Percentiles rank a stretch among this genome's conserved stretches.
phyloP scores from a whole-genome alignment of 148 eudicot genomes.

The Linanthus parryae region DNA sequence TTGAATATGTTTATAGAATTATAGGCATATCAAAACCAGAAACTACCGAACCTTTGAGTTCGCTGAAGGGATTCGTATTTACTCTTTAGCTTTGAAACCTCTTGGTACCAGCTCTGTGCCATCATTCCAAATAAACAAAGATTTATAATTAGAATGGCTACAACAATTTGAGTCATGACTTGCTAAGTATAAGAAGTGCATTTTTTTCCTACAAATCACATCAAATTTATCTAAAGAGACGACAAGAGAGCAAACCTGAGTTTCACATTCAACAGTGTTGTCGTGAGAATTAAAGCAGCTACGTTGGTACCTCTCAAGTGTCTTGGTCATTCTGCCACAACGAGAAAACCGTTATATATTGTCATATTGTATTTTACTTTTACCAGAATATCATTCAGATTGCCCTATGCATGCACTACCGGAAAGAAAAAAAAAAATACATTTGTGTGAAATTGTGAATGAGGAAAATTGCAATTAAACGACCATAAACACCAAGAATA shows the following conservation, averaged over 20 bases:
- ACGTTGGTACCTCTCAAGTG: slow-evolving; percentile 49
- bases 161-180: background rate
- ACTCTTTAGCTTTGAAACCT: slow-evolving; percentile 59
- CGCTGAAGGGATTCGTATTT: slow-evolving; percentile 70
- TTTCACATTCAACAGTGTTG: slow-evolving; percentile 30
- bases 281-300: slow-evolving; percentile 39
- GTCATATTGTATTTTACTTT: background rate
- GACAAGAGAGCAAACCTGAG: slow-evolving; percentile 29
- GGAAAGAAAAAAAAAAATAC: background rate
- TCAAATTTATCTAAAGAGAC: background rate
- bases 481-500: background rate
- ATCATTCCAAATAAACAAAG: background rate
- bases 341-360: background rate
- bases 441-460: background rate
- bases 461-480: background rate
- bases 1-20: background rate
- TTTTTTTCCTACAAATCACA: background rate
- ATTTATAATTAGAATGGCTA: background rate
- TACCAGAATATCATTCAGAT: background rate
- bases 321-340: slow-evolving; percentile 28
- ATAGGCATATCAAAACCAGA: background rate
- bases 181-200: background rate
- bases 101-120: slow-evolving; percentile 74
- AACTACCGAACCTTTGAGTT: slow-evolving; percentile 54
- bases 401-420: background rate